Evolutionary conservation across 768 basidiomycete species (phyloP).

Genomic region (Lactifluus pinguis): DNA sequence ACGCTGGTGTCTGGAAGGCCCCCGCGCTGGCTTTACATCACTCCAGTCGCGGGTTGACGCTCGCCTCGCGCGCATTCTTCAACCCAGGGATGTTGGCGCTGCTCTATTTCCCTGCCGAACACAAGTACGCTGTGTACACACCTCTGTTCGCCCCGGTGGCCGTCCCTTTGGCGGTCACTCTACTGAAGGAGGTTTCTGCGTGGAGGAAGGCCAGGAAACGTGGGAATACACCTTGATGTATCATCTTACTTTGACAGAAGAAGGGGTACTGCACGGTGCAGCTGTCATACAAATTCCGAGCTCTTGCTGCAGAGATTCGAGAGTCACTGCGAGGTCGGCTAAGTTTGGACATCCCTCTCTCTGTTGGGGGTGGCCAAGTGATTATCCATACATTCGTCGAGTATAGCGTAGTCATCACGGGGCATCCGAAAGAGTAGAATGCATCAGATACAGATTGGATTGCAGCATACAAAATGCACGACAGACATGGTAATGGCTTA

Average conservation of each 20-base stretch:
- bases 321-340: neutral
- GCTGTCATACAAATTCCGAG: neutral
- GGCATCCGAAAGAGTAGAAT: conserved; percentile 13
- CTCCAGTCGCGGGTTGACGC: conserved; percentile 52
- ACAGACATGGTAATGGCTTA: conserved; percentile 12
- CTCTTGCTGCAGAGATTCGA: neutral
- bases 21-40: conserved; percentile 40
- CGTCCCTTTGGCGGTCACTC: conserved; percentile 70
- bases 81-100: conserved; percentile 94
- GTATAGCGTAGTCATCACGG: neutral
- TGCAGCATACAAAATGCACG: conserved; percentile 17
- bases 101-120: conserved; percentile 95
- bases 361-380: neutral
- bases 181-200: conserved; percentile 59
- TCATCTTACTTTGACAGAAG: neutral
- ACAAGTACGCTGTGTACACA: conserved; percentile 94
- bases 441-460: conserved; percentile 18
- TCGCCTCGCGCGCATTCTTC: conserved; percentile 86
- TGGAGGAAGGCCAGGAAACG: conserved; percentile 37
- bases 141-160: conserved; percentile 89
- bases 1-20: conserved; percentile 31
- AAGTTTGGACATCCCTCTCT: neutral
- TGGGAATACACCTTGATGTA: neutral
- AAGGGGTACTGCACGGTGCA: neutral
- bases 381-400: neutral